Evolutionary conservation across 2,329 filamentous ascomycete species (phyloP).

Genomic region (Graphilbum fragrans): DNA sequence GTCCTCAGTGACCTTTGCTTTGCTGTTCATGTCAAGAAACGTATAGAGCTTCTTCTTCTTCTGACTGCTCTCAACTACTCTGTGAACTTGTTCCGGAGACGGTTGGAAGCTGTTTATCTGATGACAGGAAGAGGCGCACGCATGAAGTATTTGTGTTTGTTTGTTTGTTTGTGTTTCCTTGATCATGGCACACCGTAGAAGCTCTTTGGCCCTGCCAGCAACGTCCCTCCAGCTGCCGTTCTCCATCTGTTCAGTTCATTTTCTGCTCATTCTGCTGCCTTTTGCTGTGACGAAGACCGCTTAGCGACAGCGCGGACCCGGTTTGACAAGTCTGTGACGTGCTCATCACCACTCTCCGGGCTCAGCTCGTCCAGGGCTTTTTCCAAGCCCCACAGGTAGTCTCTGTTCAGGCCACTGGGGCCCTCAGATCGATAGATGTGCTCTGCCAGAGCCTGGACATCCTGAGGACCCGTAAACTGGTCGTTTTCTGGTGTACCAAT

Average conservation of each 20-base stretch:
- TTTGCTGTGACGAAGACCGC: conserved; percentile 7
- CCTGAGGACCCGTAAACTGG: conserved; percentile 79
- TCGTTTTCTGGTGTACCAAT: conserved; percentile 89
- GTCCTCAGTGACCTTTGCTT: no score
- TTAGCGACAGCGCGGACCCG: conserved; percentile 50
- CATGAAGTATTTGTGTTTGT: conserved; percentile 13
- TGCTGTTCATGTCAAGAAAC: no score
- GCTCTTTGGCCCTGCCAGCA: no score
- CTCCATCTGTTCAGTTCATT: not conserved
- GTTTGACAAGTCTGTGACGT: conserved; percentile 70
- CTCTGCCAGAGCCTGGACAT: conserved; percentile 63
- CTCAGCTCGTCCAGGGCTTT: conserved; percentile 60
- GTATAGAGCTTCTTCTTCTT: no score
- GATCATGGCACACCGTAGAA: not conserved
- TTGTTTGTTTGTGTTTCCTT: conserved; percentile 2
- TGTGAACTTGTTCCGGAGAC: conserved; percentile 30
- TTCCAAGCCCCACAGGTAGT: conserved; percentile 79
- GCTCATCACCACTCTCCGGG: conserved; percentile 65
- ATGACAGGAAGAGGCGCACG: conserved; percentile 14
- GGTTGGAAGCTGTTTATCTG: conserved; percentile 19
- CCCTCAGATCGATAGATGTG: conserved; percentile 69
- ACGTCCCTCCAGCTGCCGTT: conserved; percentile 3
- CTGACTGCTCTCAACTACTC: conserved; percentile 41
- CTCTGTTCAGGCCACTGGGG: conserved; percentile 78
- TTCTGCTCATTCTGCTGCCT: not conserved